These are phyloP conservation scores for Novymonas esmeraldas DNA, from an alignment of 208 protist species.

Conservation along the genomic window DNA sequence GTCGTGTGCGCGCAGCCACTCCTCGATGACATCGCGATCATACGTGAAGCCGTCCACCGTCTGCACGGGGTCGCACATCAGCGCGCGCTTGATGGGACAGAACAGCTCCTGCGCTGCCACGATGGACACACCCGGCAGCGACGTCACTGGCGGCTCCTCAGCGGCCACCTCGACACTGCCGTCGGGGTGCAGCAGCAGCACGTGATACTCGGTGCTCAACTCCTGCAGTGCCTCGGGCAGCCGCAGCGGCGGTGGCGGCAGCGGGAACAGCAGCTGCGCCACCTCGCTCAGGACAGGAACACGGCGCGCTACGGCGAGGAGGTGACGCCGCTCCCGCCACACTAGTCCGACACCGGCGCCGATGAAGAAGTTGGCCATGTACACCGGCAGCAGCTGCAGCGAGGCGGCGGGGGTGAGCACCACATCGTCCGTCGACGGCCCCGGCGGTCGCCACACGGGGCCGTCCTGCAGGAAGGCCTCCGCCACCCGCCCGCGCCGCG, in stretches of 20 bases:
- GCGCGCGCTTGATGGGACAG: constrained; percentile 79
- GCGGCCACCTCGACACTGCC: constrained; percentile 19
- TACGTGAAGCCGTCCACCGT: constrained; percentile 88
- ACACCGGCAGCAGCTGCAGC: constrained; percentile 35
- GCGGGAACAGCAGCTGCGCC: constrained; percentile 18
- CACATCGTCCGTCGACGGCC: constrained; percentile 7
- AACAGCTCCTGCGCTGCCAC: constrained; percentile 36
- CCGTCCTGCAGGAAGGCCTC: constrained; percentile 2
- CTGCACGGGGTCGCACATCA: constrained; percentile 89
- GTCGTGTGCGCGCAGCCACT: constrained; percentile 56
- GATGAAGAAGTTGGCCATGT: constrained; percentile 33
- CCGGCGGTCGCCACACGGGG: constrained; percentile 15
- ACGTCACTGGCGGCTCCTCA: not conserved
- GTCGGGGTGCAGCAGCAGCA: constrained; percentile 15
- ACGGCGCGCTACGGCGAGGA: constrained; percentile 9
- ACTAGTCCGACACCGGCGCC: constrained; percentile 27
- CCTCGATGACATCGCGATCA: constrained; percentile 76
- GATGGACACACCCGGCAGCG: not conserved
- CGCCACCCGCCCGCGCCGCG: constrained; percentile 4
- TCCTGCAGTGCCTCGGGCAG: constrained; percentile 37
- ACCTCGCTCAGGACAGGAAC: constrained; percentile 18
- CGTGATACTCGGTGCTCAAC: constrained; percentile 26
- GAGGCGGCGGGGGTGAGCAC: constrained; percentile 34
- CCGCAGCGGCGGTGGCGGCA: constrained; percentile 32
- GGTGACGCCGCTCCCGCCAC: constrained; percentile 10